phyloP scores from a whole-genome alignment of 1,139 yeast genomes.

The Kodamaea fungicola region DNA sequence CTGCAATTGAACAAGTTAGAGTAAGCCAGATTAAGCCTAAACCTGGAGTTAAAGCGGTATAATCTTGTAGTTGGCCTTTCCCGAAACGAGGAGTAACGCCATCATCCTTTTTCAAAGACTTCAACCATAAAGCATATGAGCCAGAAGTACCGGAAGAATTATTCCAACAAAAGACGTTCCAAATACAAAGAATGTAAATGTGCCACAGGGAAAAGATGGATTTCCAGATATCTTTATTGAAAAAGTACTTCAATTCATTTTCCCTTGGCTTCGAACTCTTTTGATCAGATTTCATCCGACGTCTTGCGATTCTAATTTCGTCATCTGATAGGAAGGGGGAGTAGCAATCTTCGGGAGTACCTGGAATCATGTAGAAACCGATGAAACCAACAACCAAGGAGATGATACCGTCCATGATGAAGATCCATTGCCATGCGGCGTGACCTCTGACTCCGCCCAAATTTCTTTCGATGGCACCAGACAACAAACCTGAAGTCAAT shows the following conservation, averaged over 20 bases:
- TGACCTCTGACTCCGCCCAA: conserved; percentile 49
- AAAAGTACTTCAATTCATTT: conserved; percentile 22
- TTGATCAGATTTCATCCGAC: conserved; percentile 47
- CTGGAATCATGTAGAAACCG: conserved; percentile 64
- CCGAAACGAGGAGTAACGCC: conserved; percentile 24
- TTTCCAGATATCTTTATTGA: conserved; percentile 43
- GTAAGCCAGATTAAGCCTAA: conserved; percentile 41
- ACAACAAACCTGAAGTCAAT: conserved; percentile 60
- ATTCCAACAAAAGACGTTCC: conserved; percentile 66
- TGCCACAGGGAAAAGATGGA: conserved; percentile 53
- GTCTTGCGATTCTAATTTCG: conserved; percentile 60
- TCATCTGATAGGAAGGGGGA: conserved; percentile 57
- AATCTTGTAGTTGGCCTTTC: conserved; percentile 36
- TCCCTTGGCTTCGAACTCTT: conserved; percentile 29
- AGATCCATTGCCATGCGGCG: conserved; percentile 73
- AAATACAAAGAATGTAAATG: conserved; percentile 45
- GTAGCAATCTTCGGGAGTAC: conserved; percentile 61
- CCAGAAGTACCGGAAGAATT: conserved; percentile 45
- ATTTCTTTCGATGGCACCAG: conserved; percentile 52
- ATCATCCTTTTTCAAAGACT: conserved; percentile 25
- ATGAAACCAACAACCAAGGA: conserved; percentile 58
- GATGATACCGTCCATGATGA: conserved; percentile 61
- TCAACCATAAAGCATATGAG: conserved; percentile 50
- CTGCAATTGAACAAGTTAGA: conserved; percentile 40
- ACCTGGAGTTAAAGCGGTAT: conserved; percentile 43